Evolutionary conservation across 345 rosid genomes (phyloP), one percentile per base, ranked within the genome.

Genomic region (Aethionema arabicum): DNA sequence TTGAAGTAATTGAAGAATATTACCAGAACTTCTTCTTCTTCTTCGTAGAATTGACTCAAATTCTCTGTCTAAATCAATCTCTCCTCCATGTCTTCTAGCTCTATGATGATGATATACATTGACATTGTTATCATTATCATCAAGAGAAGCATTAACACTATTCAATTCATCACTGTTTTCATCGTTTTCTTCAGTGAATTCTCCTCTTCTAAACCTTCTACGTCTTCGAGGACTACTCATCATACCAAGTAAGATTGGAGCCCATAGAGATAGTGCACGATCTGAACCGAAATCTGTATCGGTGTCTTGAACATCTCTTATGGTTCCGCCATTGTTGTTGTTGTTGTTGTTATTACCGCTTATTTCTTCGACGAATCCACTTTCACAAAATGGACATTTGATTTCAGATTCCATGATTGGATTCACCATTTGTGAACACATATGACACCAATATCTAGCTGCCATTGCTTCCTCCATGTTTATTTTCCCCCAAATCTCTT

Each of bases 211-310:
- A 6, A 71, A 61, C 73, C 91, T 80, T 60, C 88, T 73, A 31
- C 77, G 75, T 7, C 83, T 83, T 8, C 74, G 79, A 7, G 80
- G 72, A 67, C 79, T 83, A 3, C 83, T 87, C 82, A 85, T 84
- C 95, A 92, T 84, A 1, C 95, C 93, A 5, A 92, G 86, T 70
- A 92, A 77, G 70, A 92, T 70, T 0, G 98, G 93, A 3, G 83
- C 91, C 96, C 95, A 89, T 30, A 85, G 80, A 57, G 90, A 79
- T 77, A 89, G 77, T 2, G 91, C 83, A 66, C 76, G 83, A 21
- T 92, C 96, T 2, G 95, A 83, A 59, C 86, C 87, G 15, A 86
- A 59, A 57, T 81, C 91, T 3, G 91, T 67, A 61, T 83, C 96
- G 2, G 76, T 44, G 36, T 72, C 73, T 43, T 64, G 73, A 61